Evolutionary conservation across 2,329 filamentous ascomycete species (phyloP).

Genomic region (Exophiala viscosa): DNA sequence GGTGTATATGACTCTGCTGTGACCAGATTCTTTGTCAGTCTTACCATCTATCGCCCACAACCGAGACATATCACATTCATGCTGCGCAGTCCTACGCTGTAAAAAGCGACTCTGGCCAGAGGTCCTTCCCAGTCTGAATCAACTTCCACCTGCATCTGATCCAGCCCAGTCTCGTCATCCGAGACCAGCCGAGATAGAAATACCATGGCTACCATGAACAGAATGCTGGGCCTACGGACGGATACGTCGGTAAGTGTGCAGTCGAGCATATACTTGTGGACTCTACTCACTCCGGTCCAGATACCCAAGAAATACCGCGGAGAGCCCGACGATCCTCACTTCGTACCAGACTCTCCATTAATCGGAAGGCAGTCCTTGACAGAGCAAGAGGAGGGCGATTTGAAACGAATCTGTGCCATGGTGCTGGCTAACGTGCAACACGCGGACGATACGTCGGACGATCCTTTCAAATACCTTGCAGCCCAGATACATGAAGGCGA

Average conservation of each 20-base stretch:
- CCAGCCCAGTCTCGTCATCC: too few species aligned
- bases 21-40: not conserved
- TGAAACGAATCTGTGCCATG: conserved; percentile 36
- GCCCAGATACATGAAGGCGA: conserved; percentile 33
- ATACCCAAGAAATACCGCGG: conserved; percentile 36
- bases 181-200: too few species aligned
- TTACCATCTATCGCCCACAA: not conserved
- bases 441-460: conserved; percentile 28
- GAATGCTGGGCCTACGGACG: conserved; percentile 2
- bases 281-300: conserved; percentile 8
- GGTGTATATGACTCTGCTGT: not conserved
- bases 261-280: not conserved
- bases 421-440: conserved; percentile 27
- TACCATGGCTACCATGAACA: not conserved
- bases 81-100: too few species aligned
- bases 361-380: conserved; percentile 35
- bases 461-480: conserved; percentile 30
- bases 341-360: conserved; percentile 33
- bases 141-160: too few species aligned
- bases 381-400: conserved; percentile 34
- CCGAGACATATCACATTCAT: not conserved
- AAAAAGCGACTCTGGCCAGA: too few species aligned
- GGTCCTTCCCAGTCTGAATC: too few species aligned
- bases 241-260: conserved; percentile 7
- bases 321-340: conserved; percentile 32